Conservation (phyloP, 371 early-diverging fungal genomes). For the Mucor saturninus region DNA sequence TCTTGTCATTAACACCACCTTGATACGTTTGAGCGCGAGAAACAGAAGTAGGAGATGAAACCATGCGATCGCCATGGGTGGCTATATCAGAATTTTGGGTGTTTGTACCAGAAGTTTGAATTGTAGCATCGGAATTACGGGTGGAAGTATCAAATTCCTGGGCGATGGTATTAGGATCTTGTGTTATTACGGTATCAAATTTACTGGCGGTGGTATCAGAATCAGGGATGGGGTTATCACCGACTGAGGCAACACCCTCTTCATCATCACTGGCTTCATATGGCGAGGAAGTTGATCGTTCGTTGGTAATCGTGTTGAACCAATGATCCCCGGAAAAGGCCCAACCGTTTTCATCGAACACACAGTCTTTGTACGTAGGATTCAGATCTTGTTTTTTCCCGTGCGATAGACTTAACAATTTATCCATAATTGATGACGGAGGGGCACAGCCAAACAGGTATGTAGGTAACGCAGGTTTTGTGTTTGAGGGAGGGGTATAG, state of each 20-base stretch:
- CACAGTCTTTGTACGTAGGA: conserved; percentile 22
- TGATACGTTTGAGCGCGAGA: too few species aligned
- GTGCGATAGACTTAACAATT: conserved; percentile 18
- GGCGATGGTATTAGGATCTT: too few species aligned
- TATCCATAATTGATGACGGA: conserved; percentile 14
- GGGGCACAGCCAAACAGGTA: conserved; percentile 25
- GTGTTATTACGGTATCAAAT: too few species aligned
- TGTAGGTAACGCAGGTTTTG: conserved; percentile 17
- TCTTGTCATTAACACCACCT: too few species aligned
- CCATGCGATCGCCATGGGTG: too few species aligned
- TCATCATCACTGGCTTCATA: conserved; percentile 21
- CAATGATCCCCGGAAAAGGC: conserved; percentile 20
- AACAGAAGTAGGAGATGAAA: too few species aligned
- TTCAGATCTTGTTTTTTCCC: conserved; percentile 19
- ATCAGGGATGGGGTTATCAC: too few species aligned
- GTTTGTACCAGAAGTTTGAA: too few species aligned
- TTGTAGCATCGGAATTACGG: too few species aligned
- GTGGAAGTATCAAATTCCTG: too few species aligned
- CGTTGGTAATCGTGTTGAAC: conserved; percentile 20
- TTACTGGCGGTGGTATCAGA: too few species aligned
- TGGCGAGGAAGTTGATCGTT: conserved; percentile 16
- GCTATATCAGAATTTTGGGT: too few species aligned
- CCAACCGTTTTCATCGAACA: conserved; percentile 21
- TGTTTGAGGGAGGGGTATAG: conserved; percentile 21
- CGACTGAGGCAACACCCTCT: conserved; percentile 11